Evolutionary conservation across 1,284 basidiomycete species (phyloP), one percentile per base, ranked within the genome.

Genomic region (Rugosomyces carneus): DNA sequence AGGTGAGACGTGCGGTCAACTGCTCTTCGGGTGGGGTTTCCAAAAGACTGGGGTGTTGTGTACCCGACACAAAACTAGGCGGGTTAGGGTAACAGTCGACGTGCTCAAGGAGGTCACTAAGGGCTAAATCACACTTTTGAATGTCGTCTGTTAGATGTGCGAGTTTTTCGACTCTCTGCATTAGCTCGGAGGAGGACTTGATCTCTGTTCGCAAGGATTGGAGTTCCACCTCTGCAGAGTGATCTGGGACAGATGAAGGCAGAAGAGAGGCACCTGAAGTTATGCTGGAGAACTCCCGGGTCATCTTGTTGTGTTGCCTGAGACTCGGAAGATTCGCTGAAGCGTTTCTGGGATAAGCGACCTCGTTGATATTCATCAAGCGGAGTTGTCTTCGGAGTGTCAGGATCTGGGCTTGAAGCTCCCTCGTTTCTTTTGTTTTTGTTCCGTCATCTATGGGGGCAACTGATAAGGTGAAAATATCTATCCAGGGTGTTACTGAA

Each of bases 61-160:
- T 78, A 1, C 21, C 21, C 3, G 73, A 70, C 23, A 82, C 61
- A 6, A 70, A 60, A n/a, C 73, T 72, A 3, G 84, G 81, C 19
- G 69, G 57, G 13, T 74, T 69, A 10, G 85, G 83, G 57, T 79
- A 86, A 54, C 80, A 83, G 60, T 92, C 89, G 45, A 90, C 74
- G 55, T 89, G 85, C 56, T 90, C 85, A 41, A 92, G 65, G 6
- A 91, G 69, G 57, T 90, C 85, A 56, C 89, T 92, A 32, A 91
- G 68, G 15, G 80, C 76, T n/a, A 71, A 66, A 58, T 92, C 89
- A 53, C 85, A 89, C 13, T 62, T 60, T 20, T 69, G 67, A 8
- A 84, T 60, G 21, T 68, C 60, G 20, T 70, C 62, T 1, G 70
- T 63, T 44, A 90, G 66, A 15, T 68, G 64, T 3, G 73, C 74